Evolutionary conservation across 2,329 filamentous ascomycete species (phyloP).

Genomic region (Cladosporium sp.): DNA sequence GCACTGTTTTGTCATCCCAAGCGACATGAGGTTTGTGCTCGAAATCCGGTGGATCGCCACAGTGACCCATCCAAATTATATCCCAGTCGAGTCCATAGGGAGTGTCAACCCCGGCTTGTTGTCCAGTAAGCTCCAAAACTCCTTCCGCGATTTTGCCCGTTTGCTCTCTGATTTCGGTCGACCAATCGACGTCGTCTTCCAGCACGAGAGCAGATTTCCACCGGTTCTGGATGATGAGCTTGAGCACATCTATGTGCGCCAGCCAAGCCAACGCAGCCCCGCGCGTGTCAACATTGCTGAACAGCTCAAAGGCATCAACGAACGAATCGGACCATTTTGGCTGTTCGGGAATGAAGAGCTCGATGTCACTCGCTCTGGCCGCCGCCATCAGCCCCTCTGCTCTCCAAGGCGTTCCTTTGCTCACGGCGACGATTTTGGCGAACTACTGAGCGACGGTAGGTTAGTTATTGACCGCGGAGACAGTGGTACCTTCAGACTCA

Average conservation of each 20-base stretch:
- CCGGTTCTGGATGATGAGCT: constrained; percentile 32
- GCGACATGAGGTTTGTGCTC: neutral
- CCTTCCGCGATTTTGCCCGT: constrained; percentile 35
- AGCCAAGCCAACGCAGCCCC: constrained; percentile 33
- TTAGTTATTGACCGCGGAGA: neutral
- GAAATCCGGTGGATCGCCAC: neutral
- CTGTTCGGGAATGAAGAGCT: neutral
- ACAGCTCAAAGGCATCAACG: neutral
- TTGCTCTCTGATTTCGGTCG: constrained; percentile 37
- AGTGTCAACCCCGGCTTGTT: neutral
- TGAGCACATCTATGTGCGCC: constrained; percentile 36
- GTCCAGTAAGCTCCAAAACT: constrained; percentile 31
- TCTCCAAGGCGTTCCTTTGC: neutral
- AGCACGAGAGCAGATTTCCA: constrained; percentile 34
- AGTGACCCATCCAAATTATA: neutral
- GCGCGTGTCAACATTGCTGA: constrained; percentile 19
- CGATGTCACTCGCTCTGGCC: neutral
- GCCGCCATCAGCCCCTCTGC: neutral
- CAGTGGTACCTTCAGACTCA: neutral
- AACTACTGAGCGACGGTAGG: neutral
- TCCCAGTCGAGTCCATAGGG: neutral
- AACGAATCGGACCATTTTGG: neutral
- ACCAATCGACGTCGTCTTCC: constrained; percentile 44
- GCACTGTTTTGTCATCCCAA: neutral
- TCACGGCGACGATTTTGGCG: neutral